A percentile compares a stretch with the other conserved stretches of the same genome.
Conservation (phyloP, 177 flowering plant genomes). For the Vitis hybrid region DNA sequence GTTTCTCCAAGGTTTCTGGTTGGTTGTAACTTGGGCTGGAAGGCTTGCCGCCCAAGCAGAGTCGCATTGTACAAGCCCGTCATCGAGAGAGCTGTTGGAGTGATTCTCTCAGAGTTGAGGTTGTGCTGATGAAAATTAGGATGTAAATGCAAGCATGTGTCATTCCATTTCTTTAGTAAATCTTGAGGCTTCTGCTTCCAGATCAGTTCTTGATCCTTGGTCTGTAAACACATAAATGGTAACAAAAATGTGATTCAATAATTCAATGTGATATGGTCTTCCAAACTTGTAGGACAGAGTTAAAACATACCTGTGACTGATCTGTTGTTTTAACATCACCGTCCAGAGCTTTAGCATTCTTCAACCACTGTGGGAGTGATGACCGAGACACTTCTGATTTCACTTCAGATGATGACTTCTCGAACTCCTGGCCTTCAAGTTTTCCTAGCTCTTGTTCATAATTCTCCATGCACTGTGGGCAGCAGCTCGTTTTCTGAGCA, state of each 20-base stretch:
- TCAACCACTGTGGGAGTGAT: conserved; percentile 87
- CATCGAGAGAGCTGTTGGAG: conserved; percentile 35
- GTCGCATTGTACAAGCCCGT: conserved; percentile 39
- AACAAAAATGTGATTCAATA: background rate
- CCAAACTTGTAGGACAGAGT: no score
- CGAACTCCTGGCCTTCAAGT: conserved; percentile 36
- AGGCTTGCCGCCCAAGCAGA: conserved; percentile 30
- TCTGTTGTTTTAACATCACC: conserved; percentile 31
- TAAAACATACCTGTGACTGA: conserved; percentile 42
- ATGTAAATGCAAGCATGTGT: conserved; percentile 67
- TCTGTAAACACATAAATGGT: conserved; percentile 28
- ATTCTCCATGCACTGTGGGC: conserved; percentile 63
- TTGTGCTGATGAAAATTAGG: conserved; percentile 47
- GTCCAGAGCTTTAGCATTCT: conserved; percentile 48
- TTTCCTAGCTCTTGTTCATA: conserved; percentile 73
- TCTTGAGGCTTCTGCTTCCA: conserved; percentile 63
- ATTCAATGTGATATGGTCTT: background rate
- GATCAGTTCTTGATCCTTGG: conserved; percentile 50
- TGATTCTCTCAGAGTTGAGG: conserved; percentile 26
- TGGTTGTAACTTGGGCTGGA: conserved; percentile 46
- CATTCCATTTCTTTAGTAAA: conserved; percentile 79
- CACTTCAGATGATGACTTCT: conserved; percentile 52
- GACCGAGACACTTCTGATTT: conserved; percentile 46
- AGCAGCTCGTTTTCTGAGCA: conserved; percentile 41
- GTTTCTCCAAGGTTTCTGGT: conserved; percentile 39